These are phyloP conservation scores for Papiliotrema flavescens DNA, from an alignment of 1,284 basidiomycete species.

Conservation along the genomic window DNA sequence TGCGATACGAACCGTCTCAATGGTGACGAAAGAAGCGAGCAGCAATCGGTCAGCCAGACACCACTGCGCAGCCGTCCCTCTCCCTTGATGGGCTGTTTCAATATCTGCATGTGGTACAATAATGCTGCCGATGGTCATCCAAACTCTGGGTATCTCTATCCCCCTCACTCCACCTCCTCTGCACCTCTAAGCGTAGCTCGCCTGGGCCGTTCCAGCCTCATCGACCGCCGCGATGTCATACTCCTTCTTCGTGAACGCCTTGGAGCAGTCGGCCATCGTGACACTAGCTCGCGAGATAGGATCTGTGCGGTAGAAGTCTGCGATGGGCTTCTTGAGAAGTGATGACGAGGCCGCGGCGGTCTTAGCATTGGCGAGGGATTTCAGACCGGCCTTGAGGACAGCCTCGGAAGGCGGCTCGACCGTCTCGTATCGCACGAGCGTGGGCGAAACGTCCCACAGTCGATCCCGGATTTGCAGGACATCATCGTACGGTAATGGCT, in stretches of 20 bases:
- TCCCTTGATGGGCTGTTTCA: too few relatives aligned
- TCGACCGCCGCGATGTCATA: constrained; percentile 12
- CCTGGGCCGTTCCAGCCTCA: constrained; percentile 21
- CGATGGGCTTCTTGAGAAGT: constrained; percentile 74
- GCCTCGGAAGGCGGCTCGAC: constrained; percentile 74
- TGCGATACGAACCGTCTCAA: too few relatives aligned
- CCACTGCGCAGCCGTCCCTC: too few relatives aligned
- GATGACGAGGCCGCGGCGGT: constrained; percentile 53
- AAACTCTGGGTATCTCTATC: too few relatives aligned
- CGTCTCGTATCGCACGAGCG: constrained; percentile 81
- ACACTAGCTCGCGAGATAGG: constrained; percentile 53
- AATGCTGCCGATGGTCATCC: background rate
- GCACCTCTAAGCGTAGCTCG: constrained; percentile 18
- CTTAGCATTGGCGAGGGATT: constrained; percentile 59
- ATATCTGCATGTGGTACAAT: background rate
- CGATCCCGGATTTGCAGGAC: constrained; percentile 82
- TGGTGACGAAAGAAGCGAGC: too few relatives aligned
- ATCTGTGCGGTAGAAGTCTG: constrained; percentile 92
- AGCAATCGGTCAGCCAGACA: too few relatives aligned
- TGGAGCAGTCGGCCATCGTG: constrained; percentile 51
- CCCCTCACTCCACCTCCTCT: background rate
- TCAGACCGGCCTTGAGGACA: constrained; percentile 67
- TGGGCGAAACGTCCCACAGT: constrained; percentile 95
- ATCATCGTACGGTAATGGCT: constrained; percentile 86
- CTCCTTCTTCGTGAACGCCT: constrained; percentile 48